Percentiles rank a stretch among this genome's conserved stretches.
Evolutionary conservation across 164 flowering plant genomes (phyloP).

Genomic region (Dillenia turbinata): DNA sequence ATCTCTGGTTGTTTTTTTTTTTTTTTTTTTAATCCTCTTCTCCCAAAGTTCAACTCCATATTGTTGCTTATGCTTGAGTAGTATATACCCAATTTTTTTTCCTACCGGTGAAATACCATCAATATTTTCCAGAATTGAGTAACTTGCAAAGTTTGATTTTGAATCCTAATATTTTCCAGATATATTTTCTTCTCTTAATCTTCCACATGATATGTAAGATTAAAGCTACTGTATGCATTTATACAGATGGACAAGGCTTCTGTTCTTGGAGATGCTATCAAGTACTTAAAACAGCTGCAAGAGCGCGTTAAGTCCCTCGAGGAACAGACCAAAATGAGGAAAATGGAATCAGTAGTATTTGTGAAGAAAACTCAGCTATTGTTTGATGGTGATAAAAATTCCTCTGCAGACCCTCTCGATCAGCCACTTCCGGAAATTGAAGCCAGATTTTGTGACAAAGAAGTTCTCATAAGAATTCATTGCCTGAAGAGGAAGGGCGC

Average conservation of each 20-base stretch:
- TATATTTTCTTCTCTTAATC: no score
- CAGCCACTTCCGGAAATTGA: conserved; percentile 75
- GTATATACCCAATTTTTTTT: no score
- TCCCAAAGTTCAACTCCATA: no score
- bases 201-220: no score
- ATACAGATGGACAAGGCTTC: conserved; percentile 91
- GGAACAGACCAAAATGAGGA: conserved; percentile 56
- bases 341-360: conserved; percentile 59
- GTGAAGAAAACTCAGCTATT: conserved; percentile 57
- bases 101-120: no score
- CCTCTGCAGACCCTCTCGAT: conserved; percentile 27
- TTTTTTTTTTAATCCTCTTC: no score
- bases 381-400: conserved; percentile 33
- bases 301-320: conserved; percentile 71
- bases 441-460: conserved; percentile 62
- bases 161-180: no score
- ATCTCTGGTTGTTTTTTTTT: no score
- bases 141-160: no score
- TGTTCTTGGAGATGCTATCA: conserved; percentile 82
- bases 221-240: no score
- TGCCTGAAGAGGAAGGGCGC: conserved; percentile 71
- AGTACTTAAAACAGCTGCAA: conserved; percentile 80
- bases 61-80: no score
- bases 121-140: no score
- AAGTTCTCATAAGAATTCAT: conserved; percentile 70